phyloP scores from a whole-genome alignment of 768 basidiomycete genomes.

The Leucosporidium creatinivorum region DNA sequence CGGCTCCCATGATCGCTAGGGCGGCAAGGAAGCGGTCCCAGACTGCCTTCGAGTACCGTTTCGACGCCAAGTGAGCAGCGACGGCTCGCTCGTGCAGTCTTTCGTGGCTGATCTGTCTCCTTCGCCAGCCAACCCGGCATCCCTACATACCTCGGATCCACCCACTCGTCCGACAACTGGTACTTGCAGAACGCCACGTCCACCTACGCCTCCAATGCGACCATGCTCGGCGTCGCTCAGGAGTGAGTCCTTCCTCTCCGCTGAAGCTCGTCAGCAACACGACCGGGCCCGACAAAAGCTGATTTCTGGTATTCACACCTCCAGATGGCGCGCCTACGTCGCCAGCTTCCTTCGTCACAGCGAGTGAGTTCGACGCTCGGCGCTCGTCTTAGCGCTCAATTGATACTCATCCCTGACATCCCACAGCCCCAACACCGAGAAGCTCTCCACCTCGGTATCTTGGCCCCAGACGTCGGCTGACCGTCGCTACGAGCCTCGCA shows the following conservation, averaged over 20 bases:
- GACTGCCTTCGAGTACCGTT: not conserved
- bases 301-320: too few relatives aligned
- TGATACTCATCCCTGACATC: too few relatives aligned
- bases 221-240: not conserved
- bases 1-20: not conserved
- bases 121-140: not conserved
- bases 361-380: not conserved
- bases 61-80: conserved; percentile 1
- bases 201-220: not conserved
- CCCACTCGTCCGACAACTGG: conserved; percentile 5
- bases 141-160: not conserved
- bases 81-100: not conserved
- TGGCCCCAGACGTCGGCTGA: not conserved
- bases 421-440: conserved; percentile 2
- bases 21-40: not conserved
- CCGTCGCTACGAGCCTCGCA: conserved; percentile 6
- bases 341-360: conserved; percentile 8
- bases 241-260: not conserved
- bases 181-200: conserved; percentile 10
- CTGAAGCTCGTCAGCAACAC: not conserved
- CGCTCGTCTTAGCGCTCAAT: not conserved
- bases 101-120: not conserved
- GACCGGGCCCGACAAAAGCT: too few relatives aligned
- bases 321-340: conserved; percentile 15
- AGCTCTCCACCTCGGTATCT: not conserved